Base-by-base conservation (phyloP, 2,329 filamentous ascomycete genomes). In the Pestalotiopsis sp. region DNA sequence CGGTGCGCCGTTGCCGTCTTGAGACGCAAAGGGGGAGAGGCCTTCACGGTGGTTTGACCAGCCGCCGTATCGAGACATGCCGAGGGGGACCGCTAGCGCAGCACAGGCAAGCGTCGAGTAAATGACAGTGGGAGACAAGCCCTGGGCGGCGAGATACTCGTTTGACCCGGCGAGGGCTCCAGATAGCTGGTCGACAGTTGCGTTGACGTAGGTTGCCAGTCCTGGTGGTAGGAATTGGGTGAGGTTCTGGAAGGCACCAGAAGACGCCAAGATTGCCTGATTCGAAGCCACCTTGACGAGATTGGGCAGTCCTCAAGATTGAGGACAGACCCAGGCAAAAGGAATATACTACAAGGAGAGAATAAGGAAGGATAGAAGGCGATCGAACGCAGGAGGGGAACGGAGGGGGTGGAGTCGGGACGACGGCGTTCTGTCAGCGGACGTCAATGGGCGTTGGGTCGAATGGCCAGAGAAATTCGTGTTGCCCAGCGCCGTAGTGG, bases 171-270 rank as follows among this genome's bases (percentile, higher is more conserved):
- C 78, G 73, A 87, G 80, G 69, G 80, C 82, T 72, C 80, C 79
- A 72, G 84, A 83, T 66, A 90, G 78, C 67, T 84, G 83, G 71
- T 79, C 77, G 73, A 87, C 73, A 69, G 85, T 85, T 70, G 82
- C 83, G 78, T 87, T 85, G 76, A 91, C 78, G 80, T 89, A 89
- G 65, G 79, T 79, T 75, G 86, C 85, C 69, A 87, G 74, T 69
- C 83, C 77, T 68, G 81, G 78, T 38, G 83, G 81, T 58, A 86
- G 78, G 72, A 83, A 78, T 76, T 85, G 85, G 75, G 84, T 85
- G 79, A 87, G 83, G 81, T 86, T 89, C 82, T 86, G 86, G 78
- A 89, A 80, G 82, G 87, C 89, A 89, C 88, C 88, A 80, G 86
- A 84, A 77, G 88, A 89, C 87, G 87, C 88, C 86, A 85, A 83